Evolutionary conservation across 1,139 yeast genomes (phyloP), one percentile per base, ranked within the genome.

Genomic region (Geotrichum fermentans): DNA sequence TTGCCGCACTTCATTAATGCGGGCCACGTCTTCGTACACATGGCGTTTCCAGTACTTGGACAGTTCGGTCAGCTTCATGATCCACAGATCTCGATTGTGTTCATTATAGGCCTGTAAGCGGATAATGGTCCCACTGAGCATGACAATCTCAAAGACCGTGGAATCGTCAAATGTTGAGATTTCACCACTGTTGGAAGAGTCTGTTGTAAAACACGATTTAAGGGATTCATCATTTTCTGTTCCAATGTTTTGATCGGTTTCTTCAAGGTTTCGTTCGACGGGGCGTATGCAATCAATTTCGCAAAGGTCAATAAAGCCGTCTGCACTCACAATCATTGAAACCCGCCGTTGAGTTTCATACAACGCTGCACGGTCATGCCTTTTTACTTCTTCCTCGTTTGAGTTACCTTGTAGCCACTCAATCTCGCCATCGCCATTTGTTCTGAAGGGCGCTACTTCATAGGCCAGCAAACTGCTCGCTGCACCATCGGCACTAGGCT

Each of bases 261-360:
- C 30, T 4, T 22, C 29, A 16, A 16, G 11, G 14, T 37, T 30
- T 37, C 40, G 13, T 49, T 24, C 11, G 45, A 37, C 21, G 44
- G 43, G 14, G 1, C 62, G 54, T 1, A 79, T 68, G 0, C 64
- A 66, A 2, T 62, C 67, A 4, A 85, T 73, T 18, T 74, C 72
- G 18, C 77, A 65, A 48, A 89, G 58, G 59, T 87, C 87, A 5
- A 89, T 62, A 26, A 83, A 68, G 0, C 82, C 82, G 30, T 77
- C 77, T 0, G 95, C 76, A 45, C 77, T 75, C 0, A 78, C 65
- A 1, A 86, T 64, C 52, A 78, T 76, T 28, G 74, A 72, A 0
- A 80, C 68, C 46, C 83, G 73, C 50, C 96, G 72, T 54, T 81
- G 81, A 45, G 76, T 75, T 55, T 87, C 94, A 36, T 72, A 70